Base-by-base conservation (phyloP, 148 eudicot genomes). In the Tetragonia tetragonoides region DNA sequence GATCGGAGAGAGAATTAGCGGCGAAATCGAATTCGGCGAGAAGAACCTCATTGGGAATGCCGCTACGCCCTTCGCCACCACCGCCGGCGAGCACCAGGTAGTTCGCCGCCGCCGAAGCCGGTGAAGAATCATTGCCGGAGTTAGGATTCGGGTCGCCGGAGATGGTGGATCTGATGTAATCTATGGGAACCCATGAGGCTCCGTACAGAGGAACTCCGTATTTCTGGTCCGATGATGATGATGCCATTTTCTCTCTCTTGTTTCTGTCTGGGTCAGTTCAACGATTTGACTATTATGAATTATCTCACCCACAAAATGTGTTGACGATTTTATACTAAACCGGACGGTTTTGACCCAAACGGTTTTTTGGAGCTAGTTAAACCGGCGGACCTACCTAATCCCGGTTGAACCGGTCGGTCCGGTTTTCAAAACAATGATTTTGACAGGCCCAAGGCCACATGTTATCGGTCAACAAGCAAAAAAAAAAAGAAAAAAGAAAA, bases 131-230 rank as follows among this genome's bases (percentile, higher is more conserved):
- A 2, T 49, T 14, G 53, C 12, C 53, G 53, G 12, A 20, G 28
- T 79, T 54, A 2, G 80, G 21, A 18, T 75, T 72, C 20, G 71
- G n/a, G 38, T 79, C 73, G 69, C 53, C 73, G 86, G 76, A 78
- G 5, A 74, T 49, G 23, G 24, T 44, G n/a, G 91, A 85, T 81
- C 78, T 64, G 81, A 81, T 10, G 67, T 74, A 83, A 39, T 53
- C 34, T 46, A 39, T 76, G 0, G 98, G 97, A n/a, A 88, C 85
- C 92, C 95, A 95, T 1, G 89, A 77, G 64, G 90, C 93, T 11
- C 97, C 98, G 85, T 90, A 95, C 38, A 95, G 66, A 0, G 98
- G 98, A 17, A 95, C 94, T 0, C 98, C 96, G 79, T 92, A 95
- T 38, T 77, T 85, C 87, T 85, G 85, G 80, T 85, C 86, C 54